Evolutionary conservation across 768 basidiomycete species (phyloP).

Genomic region (Suillus plorans): DNA sequence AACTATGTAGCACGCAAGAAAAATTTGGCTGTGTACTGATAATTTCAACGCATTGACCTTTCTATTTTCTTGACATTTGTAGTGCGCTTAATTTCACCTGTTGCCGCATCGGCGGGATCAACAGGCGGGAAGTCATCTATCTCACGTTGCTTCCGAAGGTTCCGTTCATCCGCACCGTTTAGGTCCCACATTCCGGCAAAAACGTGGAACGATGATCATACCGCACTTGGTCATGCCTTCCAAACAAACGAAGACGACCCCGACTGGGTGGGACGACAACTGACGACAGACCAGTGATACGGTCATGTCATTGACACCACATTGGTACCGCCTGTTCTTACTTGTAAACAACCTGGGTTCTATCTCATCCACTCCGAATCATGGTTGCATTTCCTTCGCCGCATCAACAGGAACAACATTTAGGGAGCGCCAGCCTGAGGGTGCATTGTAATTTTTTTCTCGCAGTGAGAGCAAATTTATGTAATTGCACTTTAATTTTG

Average conservation of each 20-base stretch:
- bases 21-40: background rate
- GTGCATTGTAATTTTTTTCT: background rate
- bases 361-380: background rate
- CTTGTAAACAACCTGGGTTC: background rate
- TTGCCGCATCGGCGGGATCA: background rate
- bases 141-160: background rate
- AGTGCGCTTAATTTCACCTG: background rate
- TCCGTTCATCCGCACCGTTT: background rate
- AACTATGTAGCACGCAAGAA: background rate
- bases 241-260: background rate
- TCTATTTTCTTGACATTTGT: background rate
- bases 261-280: background rate
- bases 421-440: too few species aligned
- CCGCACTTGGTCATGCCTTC: background rate
- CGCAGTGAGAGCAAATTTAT: background rate
- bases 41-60: background rate
- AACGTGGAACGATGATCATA: background rate
- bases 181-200: background rate
- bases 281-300: background rate
- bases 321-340: background rate
- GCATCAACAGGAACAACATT: too few species aligned
- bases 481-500: slow-evolving; percentile 1
- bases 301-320: background rate
- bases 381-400: background rate
- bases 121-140: background rate